phyloP scores from a whole-genome alignment of 148 eudicot genomes.

The Bassia scoparia region DNA sequence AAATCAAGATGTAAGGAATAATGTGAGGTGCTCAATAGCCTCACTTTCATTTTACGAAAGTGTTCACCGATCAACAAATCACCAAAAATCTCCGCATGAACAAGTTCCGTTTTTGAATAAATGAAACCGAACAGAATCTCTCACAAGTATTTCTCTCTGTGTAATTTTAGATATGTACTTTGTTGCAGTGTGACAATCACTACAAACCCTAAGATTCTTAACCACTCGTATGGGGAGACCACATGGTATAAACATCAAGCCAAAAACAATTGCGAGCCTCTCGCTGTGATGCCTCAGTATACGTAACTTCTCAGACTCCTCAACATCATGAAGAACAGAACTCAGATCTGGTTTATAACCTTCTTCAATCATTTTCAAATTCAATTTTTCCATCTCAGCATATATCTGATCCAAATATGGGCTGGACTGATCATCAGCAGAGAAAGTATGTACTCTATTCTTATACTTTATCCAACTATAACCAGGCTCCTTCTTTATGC shows the following conservation, averaged over 20 bases:
- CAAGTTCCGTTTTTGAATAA: constrained; percentile 86
- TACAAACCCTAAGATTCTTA: constrained; percentile 92
- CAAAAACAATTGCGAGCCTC: constrained; percentile 91
- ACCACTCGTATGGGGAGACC: constrained; percentile 69
- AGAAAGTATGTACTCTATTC: constrained; percentile 68
- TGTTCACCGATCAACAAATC: constrained; percentile 8
- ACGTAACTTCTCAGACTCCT: constrained; percentile 66
- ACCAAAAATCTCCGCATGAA: constrained; percentile 99
- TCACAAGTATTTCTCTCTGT: constrained; percentile 83
- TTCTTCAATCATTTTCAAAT: constrained; percentile 55
- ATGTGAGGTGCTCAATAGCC: not conserved
- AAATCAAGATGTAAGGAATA: not conserved
- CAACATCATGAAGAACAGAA: constrained; percentile 75
- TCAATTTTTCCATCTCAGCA: constrained; percentile 52
- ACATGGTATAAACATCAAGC: constrained; percentile 68
- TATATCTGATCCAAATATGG: constrained; percentile 63
- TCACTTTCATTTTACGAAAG: not conserved
- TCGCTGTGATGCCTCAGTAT: constrained; percentile 85
- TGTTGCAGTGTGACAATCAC: constrained; percentile 84
- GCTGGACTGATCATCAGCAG: constrained; percentile 84
- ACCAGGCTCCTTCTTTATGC: constrained; percentile 79
- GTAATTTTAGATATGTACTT: constrained; percentile 84
- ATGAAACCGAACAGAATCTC: constrained; percentile 93
- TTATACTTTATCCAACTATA: constrained; percentile 88
- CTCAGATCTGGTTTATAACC: constrained; percentile 75